phyloP scores from a whole-genome alignment of 2,329 filamentous ascomycete genomes.

The Grosmannia clavigera region DNA sequence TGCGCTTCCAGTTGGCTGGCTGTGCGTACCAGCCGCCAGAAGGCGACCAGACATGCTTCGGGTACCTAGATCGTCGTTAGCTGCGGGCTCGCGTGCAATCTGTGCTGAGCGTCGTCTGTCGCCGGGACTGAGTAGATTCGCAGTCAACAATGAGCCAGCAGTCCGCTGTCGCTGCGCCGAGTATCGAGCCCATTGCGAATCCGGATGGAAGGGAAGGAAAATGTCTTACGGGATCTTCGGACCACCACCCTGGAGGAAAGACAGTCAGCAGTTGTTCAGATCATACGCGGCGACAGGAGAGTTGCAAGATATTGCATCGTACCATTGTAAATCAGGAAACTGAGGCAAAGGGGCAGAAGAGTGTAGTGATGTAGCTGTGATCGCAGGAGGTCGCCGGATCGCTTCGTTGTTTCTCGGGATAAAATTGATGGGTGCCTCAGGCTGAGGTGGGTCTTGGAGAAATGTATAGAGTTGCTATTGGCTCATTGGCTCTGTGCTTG shows the following conservation, averaged over 20 bases:
- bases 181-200: neutral
- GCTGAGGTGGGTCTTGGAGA: neutral
- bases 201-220: conserved; percentile 9
- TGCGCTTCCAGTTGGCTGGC: conserved; percentile 86
- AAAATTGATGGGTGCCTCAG: conserved; percentile 1
- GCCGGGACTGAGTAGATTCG: neutral
- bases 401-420: neutral
- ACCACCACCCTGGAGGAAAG: conserved; percentile 54
- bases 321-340: neutral
- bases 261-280: conserved; percentile 25
- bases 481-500: neutral
- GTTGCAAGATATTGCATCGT: neutral
- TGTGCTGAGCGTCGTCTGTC: neutral
- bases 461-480: neutral
- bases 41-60: conserved; percentile 99
- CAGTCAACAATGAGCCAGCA: neutral
- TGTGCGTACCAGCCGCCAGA: conserved; percentile 96
- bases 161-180: neutral
- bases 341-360: neutral
- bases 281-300: neutral
- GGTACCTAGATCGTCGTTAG: conserved; percentile 49
- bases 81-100: neutral
- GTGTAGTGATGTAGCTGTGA: neutral
- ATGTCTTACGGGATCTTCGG: conserved; percentile 44
- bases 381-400: neutral